phyloP scores from a whole-genome alignment of 2,329 filamentous ascomycete species.

The Gnomoniopsis sp. region DNA sequence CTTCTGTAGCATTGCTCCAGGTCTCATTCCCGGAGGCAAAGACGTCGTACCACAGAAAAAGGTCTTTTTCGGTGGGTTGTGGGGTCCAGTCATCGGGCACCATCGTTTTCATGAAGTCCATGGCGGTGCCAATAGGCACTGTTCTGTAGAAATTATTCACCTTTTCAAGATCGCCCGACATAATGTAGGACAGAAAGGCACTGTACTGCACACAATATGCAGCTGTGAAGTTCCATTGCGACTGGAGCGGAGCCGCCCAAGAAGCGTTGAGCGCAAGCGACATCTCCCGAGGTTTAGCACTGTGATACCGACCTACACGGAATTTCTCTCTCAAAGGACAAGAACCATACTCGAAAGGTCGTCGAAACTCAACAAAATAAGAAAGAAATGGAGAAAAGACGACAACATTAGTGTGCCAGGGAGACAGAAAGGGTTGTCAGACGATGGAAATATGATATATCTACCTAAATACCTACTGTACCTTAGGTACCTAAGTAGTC shows the following conservation, averaged over 20 bases:
- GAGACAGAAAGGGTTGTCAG: no score
- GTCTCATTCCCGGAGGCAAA: not conserved
- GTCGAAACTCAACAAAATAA: no score
- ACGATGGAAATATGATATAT: no score
- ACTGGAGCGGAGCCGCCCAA: not conserved
- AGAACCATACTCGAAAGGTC: not conserved
- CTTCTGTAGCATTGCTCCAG: not conserved
- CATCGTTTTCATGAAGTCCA: conserved; percentile 3
- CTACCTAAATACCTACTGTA: no score
- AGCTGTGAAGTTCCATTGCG: not conserved
- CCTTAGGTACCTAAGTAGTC: no score
- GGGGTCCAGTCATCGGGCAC: conserved; percentile 10
- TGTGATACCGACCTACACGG: not conserved
- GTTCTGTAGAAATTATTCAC: not conserved
- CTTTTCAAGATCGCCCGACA: not conserved
- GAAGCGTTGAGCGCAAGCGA: not conserved
- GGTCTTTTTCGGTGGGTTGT: not conserved
- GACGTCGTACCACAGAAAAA: conserved; percentile 8
- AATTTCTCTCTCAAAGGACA: not conserved
- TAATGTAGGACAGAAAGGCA: not conserved
- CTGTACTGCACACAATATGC: not conserved
- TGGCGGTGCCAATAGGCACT: not conserved
- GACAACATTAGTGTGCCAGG: no score
- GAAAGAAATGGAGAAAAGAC: no score
- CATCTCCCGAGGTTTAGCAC: not conserved